A percentile compares a stretch with the other conserved stretches of the same genome.
Conservation (phyloP, 768 basidiomycete species). For the Fomitopsis pulvina region DNA sequence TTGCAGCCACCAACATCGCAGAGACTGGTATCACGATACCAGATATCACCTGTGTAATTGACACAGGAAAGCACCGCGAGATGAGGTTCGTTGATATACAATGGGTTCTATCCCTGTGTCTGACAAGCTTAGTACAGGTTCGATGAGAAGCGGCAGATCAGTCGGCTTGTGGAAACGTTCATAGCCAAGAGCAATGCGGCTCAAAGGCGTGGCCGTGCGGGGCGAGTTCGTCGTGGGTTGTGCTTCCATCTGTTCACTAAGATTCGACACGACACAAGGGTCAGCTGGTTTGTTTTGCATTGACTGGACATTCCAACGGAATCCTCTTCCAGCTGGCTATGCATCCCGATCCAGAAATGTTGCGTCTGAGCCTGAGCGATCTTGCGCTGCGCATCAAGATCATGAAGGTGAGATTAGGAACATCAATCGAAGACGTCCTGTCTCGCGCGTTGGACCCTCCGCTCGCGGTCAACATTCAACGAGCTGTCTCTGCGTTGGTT, state of each 20-base stretch:
- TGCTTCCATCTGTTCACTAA: conserved; percentile 97
- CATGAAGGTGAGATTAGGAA: conserved; percentile 80
- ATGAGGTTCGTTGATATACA: conserved; percentile 55
- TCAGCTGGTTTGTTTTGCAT: conserved; percentile 18
- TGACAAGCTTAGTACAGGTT: conserved; percentile 41
- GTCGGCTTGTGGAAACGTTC: conserved; percentile 85
- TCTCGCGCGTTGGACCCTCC: conserved; percentile 89
- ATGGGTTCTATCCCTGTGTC: conserved; percentile 3
- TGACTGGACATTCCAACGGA: background rate
- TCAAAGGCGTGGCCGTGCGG: conserved; percentile 85
- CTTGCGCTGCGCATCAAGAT: conserved; percentile 90
- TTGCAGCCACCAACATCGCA: conserved; percentile 80
- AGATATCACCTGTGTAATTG: conserved; percentile 95
- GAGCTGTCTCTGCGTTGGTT: conserved; percentile 85
- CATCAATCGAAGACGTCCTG: conserved; percentile 86
- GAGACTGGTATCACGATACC: conserved; percentile 99
- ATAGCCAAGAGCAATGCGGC: conserved; percentile 89
- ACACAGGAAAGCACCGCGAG: conserved; percentile 89
- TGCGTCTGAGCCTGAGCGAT: conserved; percentile 87
- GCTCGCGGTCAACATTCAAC: conserved; percentile 74
- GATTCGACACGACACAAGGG: conserved; percentile 74
- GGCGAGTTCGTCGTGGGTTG: conserved; percentile 82
- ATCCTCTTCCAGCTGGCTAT: conserved; percentile 61
- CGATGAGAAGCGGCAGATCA: conserved; percentile 96
- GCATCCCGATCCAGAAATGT: conserved; percentile 92